Base-by-base conservation (phyloP, 1,284 basidiomycete genomes). In the Vanrija pseudolonga region DNA sequence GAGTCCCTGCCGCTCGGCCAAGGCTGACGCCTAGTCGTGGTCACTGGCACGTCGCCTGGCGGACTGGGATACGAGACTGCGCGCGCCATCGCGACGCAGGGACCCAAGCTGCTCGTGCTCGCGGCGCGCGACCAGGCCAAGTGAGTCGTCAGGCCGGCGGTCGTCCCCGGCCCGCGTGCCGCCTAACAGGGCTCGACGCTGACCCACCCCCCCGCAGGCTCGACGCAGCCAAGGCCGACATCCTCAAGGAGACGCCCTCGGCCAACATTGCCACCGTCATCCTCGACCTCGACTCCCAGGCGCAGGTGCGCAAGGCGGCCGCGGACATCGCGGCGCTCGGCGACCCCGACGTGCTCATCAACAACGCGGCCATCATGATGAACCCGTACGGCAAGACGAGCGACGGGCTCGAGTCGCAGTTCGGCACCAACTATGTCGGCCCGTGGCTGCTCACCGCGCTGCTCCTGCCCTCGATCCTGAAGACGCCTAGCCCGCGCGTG, bases 351-450 rank as follows among this genome's bases (percentile, higher is more conserved):
- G 57, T 67, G 9, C 54, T 71, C 22, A 64, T 68, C 60, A 62
- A 64, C 62, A 68, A 68, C 40, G 67, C 66, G 18, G 68, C 47
- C 4, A 46, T 66, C 51, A 64, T 65, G 63, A 55, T 56, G 42
- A 23, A 24, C n/a, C 63, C 61, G 0, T 55, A 62, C 42, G 26
- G 8, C 14, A 38, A 47, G 15, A 67, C 66, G 1, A 17, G 14
- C 15, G 69, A 71, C 49, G 69, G 67, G 11, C 45, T 56, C 59
- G 69, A 72, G 42, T 22, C 48, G 12, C 69, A 71, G 51, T 59
- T 72, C 42, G 65, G 51, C n/a, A 56, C 58, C 11, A 70, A 72
- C 57, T 61, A 66, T 42, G 46, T 72, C 37, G 66, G 52, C 2
- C 68, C 60, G n/a, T 70, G 60, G 53, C 53, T 67, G 22, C 57